Percentiles rank a stretch among this genome's conserved stretches.
phyloP scores from a whole-genome alignment of 108 stramenopile genomes.

The Cyclotella kingstonii region DNA sequence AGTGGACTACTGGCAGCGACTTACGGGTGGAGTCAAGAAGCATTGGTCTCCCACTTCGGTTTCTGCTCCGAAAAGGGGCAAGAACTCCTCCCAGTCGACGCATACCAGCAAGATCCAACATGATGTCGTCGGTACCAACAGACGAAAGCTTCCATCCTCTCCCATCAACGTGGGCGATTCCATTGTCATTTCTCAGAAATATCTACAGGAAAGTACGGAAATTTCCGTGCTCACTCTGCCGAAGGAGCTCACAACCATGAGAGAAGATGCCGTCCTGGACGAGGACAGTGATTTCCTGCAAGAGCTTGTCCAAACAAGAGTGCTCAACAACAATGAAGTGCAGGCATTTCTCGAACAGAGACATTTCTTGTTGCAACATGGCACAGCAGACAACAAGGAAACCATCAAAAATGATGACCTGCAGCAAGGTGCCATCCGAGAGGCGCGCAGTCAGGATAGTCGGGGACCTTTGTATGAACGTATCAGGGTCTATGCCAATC shows the following conservation, averaged over 20 bases:
- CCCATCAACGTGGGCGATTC: constrained; percentile 34
- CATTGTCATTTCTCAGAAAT: constrained; percentile 29
- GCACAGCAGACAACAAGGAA: neutral
- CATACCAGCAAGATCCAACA: neutral
- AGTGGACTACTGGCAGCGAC: constrained; percentile 13
- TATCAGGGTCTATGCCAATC: constrained; percentile 24
- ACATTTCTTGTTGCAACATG: no score
- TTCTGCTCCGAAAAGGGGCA: neutral
- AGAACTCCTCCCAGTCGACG: neutral
- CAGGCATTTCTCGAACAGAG: constrained; percentile 15
- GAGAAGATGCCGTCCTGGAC: constrained; percentile 5
- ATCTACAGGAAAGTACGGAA: constrained; percentile 16
- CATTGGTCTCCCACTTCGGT: constrained; percentile 4
- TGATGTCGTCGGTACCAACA: neutral
- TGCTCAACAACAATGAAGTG: constrained; percentile 13
- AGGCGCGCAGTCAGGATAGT: neutral
- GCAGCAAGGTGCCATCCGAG: neutral
- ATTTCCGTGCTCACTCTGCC: constrained; percentile 31
- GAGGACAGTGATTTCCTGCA: constrained; percentile 6
- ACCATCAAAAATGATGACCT: neutral
- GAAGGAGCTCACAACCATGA: constrained; percentile 10
- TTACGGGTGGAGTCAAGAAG: constrained; percentile 24
- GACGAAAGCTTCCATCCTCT: neutral
- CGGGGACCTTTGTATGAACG: constrained; percentile 20
- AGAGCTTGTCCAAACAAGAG: constrained; percentile 7